These are phyloP conservation scores for Coemansia umbellata DNA, from an alignment of 192 early-diverging fungal species.

Conservation along the genomic window DNA sequence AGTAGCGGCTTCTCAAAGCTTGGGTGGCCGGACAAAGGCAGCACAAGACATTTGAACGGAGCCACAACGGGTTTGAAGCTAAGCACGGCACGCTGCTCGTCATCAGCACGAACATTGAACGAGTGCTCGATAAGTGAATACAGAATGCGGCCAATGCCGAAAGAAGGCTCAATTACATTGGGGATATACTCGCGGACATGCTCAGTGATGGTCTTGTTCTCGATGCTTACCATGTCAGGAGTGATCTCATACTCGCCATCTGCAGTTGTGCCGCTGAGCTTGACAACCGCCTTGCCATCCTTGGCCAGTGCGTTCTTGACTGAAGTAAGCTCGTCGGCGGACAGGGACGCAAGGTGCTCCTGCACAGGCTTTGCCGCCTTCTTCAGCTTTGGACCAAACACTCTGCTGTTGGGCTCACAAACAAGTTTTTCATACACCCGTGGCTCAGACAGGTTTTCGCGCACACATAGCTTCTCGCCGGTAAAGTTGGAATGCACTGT, in stretches of 20 bases:
- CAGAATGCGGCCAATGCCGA: conserved; percentile 97
- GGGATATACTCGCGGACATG: conserved; percentile 91
- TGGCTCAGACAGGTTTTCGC: conserved; percentile 82
- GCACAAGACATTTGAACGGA: conserved; percentile 89
- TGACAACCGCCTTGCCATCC: conserved; percentile 27
- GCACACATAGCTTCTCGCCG: conserved; percentile 91
- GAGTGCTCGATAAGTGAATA: conserved; percentile 95
- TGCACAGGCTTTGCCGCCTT: conserved; percentile 86
- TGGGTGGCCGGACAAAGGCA: conserved; percentile 80
- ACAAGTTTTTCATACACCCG: conserved; percentile 67
- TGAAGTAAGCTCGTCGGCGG: conserved; percentile 56
- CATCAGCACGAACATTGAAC: conserved; percentile 84
- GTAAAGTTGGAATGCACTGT: conserved; percentile 85
- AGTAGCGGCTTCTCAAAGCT: conserved; percentile 69
- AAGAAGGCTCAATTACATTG: conserved; percentile 99
- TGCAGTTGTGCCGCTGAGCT: conserved; percentile 17
- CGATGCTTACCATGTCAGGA: conserved; percentile 44
- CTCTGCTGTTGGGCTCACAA: conserved; percentile 89
- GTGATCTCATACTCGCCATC: conserved; percentile 43
- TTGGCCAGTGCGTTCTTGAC: conserved; percentile 34
- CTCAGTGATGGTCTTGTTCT: conserved; percentile 42
- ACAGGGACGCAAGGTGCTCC: conserved; percentile 60
- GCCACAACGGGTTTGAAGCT: conserved; percentile 90
- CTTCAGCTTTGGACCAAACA: conserved; percentile 92
- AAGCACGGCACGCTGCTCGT: conserved; percentile 85